Conservation (phyloP, 768 basidiomycete species). For the Boletus rex-veris region DNA sequence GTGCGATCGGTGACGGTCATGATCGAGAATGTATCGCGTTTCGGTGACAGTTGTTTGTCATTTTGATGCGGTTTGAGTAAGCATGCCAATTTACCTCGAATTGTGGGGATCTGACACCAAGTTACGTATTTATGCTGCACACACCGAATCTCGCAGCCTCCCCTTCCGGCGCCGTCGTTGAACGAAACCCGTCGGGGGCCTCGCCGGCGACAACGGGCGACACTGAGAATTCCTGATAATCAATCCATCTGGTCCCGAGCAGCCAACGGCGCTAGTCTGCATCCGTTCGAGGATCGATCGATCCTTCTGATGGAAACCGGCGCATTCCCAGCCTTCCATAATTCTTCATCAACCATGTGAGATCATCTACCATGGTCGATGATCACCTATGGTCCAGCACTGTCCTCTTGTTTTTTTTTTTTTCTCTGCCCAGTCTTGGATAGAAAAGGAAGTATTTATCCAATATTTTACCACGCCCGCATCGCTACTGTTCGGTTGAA, state of each 20-base stretch:
- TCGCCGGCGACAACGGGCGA: neutral
- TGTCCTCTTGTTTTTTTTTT: constrained; percentile 2
- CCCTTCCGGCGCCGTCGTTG: constrained; percentile 12
- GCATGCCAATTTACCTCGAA: constrained; percentile 27
- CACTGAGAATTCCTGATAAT: constrained; percentile 4
- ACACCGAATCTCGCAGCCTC: constrained; percentile 9
- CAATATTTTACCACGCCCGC: neutral
- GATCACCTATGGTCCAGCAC: constrained; percentile 2
- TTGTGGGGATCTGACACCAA: constrained; percentile 24
- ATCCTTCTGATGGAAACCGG: constrained; percentile 33
- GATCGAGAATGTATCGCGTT: constrained; percentile 15
- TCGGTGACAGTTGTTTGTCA: constrained; percentile 22
- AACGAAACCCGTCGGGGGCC: neutral
- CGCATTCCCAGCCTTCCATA: constrained; percentile 5
- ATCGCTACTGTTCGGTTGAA: neutral
- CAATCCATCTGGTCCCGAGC: constrained; percentile 7
- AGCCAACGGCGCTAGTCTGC: constrained; percentile 10
- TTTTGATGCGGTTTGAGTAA: constrained; percentile 32
- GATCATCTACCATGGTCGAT: neutral
- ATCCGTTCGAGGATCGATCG: constrained; percentile 23
- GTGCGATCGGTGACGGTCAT: constrained; percentile 8
- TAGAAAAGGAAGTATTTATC: too few species aligned
- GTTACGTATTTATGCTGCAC: constrained; percentile 25
- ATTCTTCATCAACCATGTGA: constrained; percentile 7
- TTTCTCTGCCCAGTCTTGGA: too few species aligned